phyloP scores from a whole-genome alignment of 768 basidiomycete species.

The Chlorophyllum brunneum region DNA sequence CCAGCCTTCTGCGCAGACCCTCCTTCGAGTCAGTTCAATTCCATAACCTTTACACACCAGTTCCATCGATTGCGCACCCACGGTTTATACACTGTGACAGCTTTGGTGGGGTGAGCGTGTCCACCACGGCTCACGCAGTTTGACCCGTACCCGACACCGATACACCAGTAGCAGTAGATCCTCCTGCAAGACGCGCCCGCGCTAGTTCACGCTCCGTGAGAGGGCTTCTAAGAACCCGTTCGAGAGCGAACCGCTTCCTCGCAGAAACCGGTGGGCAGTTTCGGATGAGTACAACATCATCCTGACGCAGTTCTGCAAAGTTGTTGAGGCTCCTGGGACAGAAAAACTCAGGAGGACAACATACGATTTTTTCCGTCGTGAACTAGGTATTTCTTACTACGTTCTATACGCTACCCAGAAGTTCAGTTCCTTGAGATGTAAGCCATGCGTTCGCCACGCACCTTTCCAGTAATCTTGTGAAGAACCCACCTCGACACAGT shows the following conservation, averaged over 20 bases:
- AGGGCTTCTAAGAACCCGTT: constrained; percentile 65
- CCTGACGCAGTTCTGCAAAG: constrained; percentile 51
- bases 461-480: constrained; percentile 78
- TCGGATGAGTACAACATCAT: constrained; percentile 73
- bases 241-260: constrained; percentile 70
- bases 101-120: background rate
- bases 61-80: background rate
- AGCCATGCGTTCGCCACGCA: constrained; percentile 25
- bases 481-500: constrained; percentile 70
- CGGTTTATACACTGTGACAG: background rate
- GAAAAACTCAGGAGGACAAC: constrained; percentile 21
- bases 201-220: constrained; percentile 52
- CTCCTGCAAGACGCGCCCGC: constrained; percentile 23
- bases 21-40: background rate
- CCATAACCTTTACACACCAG: background rate
- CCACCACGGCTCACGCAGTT: background rate
- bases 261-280: constrained; percentile 82
- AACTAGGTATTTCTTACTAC: constrained; percentile 73
- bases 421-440: background rate
- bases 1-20: background rate
- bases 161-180: constrained; percentile 14
- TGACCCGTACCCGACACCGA: constrained; percentile 13
- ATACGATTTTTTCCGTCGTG: constrained; percentile 72
- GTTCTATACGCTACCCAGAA: constrained; percentile 56
- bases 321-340: background rate